Evolutionary conservation across 768 basidiomycete species (phyloP).

Genomic region (Suillus lakei): DNA sequence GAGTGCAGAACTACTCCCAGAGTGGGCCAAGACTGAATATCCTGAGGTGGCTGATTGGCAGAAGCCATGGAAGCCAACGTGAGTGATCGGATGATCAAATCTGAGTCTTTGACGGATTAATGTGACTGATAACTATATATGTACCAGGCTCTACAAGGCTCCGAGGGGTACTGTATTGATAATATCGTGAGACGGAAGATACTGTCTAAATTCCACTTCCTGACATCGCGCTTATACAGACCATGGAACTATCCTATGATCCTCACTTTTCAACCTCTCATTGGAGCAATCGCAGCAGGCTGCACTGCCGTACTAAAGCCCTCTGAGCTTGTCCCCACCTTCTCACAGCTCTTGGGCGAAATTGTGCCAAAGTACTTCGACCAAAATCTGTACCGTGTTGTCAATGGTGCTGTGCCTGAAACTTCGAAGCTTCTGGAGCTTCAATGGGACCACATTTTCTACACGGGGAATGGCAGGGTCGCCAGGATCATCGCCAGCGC

Average conservation of each 20-base stretch:
- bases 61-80: constrained; percentile 55
- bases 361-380: constrained; percentile 64
- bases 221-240: constrained; percentile 32
- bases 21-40: constrained; percentile 57
- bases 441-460: constrained; percentile 42
- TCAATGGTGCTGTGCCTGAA: constrained; percentile 52
- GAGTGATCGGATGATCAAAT: constrained; percentile 7
- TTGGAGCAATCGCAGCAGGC: constrained; percentile 77
- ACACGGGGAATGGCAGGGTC: constrained; percentile 39
- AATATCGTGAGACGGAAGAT: constrained; percentile 52
- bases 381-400: constrained; percentile 51
- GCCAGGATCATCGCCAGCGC: constrained; percentile 29
- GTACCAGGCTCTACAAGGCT: constrained; percentile 45
- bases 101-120: neutral
- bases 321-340: constrained; percentile 59
- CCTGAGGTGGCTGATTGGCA: constrained; percentile 45
- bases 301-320: constrained; percentile 70
- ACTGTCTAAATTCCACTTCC: neutral
- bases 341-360: constrained; percentile 53
- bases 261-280: constrained; percentile 58
- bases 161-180: constrained; percentile 68
- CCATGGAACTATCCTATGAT: constrained; percentile 73
- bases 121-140: neutral
- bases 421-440: constrained; percentile 36
- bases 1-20: constrained; percentile 54